phyloP scores from a whole-genome alignment of 2,329 filamentous ascomycete species.

The Bipolaris victoriae region DNA sequence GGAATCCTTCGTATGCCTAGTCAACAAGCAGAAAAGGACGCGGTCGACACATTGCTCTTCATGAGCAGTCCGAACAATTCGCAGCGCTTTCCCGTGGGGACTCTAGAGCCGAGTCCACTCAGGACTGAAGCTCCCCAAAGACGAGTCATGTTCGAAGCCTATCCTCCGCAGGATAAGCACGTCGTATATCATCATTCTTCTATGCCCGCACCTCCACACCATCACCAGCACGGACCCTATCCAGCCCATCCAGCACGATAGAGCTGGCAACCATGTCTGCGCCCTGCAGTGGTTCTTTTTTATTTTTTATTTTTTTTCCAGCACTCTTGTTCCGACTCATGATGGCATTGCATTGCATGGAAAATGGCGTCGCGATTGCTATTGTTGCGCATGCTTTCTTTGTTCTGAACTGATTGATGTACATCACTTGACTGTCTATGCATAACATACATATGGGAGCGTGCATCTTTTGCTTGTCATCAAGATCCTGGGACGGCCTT shows the following conservation, averaged over 20 bases:
- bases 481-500: neutral
- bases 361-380: constrained; percentile 44
- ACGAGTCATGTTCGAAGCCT: constrained; percentile 48
- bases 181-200: constrained; percentile 31
- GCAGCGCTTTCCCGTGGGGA: constrained; percentile 33
- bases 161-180: constrained; percentile 34
- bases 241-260: constrained; percentile 38
- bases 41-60: constrained; percentile 78
- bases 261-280: neutral
- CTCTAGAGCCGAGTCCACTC: constrained; percentile 39
- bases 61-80: constrained; percentile 82
- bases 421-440: neutral
- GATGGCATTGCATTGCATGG: constrained; percentile 39
- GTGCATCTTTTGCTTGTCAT: neutral
- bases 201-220: constrained; percentile 31
- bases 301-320: constrained; percentile 4
- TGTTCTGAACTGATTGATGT: constrained; percentile 1
- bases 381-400: constrained; percentile 8
- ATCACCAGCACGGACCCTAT: constrained; percentile 34
- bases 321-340: constrained; percentile 23
- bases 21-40: constrained; percentile 77
- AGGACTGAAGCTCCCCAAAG: constrained; percentile 38
- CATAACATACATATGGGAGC: neutral
- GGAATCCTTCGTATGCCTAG: constrained; percentile 71
- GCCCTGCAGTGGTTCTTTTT: neutral